Percentiles rank a stretch among this genome's conserved stretches.
Evolutionary conservation across 495 filamentous ascomycete species (phyloP).

Genomic region (Pyrenula aspistea): DNA sequence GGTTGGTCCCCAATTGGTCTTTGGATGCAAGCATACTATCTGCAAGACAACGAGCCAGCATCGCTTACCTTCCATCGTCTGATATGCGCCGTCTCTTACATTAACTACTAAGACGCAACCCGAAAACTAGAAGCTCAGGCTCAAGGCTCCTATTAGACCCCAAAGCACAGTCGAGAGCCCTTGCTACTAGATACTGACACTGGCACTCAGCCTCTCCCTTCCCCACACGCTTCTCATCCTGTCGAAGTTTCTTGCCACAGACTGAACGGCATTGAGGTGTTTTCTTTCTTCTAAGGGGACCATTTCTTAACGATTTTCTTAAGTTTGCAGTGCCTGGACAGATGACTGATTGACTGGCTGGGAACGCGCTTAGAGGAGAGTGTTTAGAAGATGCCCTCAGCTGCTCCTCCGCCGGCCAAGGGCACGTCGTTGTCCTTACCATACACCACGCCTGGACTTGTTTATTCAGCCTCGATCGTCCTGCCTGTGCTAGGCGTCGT

Average conservation of each 20-base stretch:
- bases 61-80: neutral
- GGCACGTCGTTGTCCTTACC: neutral
- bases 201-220: no score
- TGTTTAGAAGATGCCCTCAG: neutral
- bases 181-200: neutral
- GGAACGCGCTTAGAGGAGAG: neutral
- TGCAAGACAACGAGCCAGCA: neutral
- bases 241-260: neutral
- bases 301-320: neutral
- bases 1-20: neutral
- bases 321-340: neutral
- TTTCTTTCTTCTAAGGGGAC: neutral
- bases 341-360: neutral
- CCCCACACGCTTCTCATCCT: neutral
- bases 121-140: neutral
- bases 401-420: neutral
- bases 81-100: neutral
- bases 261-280: neutral
- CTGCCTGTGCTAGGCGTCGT: slow-evolving; percentile 1
- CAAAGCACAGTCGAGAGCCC: neutral
- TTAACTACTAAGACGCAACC: neutral
- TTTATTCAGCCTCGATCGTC: slow-evolving; percentile 2
- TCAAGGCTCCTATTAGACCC: neutral
- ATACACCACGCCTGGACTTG: slow-evolving; percentile 1
- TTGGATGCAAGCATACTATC: neutral